Conservation (phyloP, 306 rosid species). For the Mimosa pudica region DNA sequence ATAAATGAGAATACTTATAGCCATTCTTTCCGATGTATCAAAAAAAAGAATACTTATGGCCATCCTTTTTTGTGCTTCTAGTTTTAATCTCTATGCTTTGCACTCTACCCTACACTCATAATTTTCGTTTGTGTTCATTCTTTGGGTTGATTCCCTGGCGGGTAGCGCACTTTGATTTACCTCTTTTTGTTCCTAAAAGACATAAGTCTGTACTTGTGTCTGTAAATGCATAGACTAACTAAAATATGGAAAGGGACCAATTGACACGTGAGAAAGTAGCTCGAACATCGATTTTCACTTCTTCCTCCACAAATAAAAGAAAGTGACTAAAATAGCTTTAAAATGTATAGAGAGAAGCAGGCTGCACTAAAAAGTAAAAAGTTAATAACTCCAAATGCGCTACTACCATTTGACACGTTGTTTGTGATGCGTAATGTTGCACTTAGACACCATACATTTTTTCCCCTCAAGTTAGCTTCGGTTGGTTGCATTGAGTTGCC, state of each 20-base stretch:
- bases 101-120: neutral
- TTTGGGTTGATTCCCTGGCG: neutral
- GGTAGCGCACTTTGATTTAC: neutral
- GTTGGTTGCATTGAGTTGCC: neutral
- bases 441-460: neutral
- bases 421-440: neutral
- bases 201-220: neutral
- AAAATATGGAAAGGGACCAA: neutral
- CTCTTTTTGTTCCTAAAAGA: neutral
- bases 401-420: neutral
- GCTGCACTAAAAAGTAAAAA: neutral
- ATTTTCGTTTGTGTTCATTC: neutral
- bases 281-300: neutral
- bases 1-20: neutral
- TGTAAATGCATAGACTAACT: neutral
- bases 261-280: neutral
- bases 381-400: neutral
- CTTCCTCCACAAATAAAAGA: neutral
- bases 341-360: neutral
- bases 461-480: neutral
- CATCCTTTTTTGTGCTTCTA: slow-evolving; percentile 7
- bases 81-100: neutral
- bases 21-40: too few species aligned
- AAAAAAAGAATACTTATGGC: neutral
- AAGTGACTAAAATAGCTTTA: neutral